Evolutionary conservation across 805 yeast species (phyloP), one percentile per base, ranked within the genome.

Genomic region (Starmera dryadoides): DNA sequence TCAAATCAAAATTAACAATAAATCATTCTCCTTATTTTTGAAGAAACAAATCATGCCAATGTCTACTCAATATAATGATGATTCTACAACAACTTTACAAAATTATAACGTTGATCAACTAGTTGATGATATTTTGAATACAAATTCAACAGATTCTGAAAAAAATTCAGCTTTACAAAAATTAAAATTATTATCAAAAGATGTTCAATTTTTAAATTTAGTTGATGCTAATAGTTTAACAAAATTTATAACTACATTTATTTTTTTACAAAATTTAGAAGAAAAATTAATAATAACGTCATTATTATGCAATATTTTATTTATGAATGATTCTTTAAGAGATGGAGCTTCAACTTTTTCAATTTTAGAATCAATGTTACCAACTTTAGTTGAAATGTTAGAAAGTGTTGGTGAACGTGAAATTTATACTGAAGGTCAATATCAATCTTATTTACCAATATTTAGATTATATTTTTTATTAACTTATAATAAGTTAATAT

Each of bases 391-490:
- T 26, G 14, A 18, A 2, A 35, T 52, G 37, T 35, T 55, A 15
- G 49, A 48, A 11, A 40, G 43, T 14, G 54, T 53, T 7, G 45
- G 55, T 31, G 59, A 55, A 39, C 47, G 53, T 7, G 42, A 40
- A 17, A 50, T 55, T 26, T 49, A 49, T 36, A 42, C 57, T 1
- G 57, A 53, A 33, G 33, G 45, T 9, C 48, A 53, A 28, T 53
- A 48, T 33, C 40, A 45, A 17, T 51, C 46, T 8, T 53, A 42
- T 28, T 33, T 53, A 6, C 59, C 59, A 15, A 52, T 55, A 4
- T 52, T 55, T 29, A 44, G 59, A 34, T 37, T 55, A 14, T 48
- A 47, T 35, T 53, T 48, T 42, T 36, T 53, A 19, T 37, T 55
- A 10, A 28, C 49, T 1, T 53, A 50, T 18, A 48, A 49, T n/a